Conservation (phyloP, 225 moss, liverwort and hornwort species). For the Ulota crispa region DNA sequence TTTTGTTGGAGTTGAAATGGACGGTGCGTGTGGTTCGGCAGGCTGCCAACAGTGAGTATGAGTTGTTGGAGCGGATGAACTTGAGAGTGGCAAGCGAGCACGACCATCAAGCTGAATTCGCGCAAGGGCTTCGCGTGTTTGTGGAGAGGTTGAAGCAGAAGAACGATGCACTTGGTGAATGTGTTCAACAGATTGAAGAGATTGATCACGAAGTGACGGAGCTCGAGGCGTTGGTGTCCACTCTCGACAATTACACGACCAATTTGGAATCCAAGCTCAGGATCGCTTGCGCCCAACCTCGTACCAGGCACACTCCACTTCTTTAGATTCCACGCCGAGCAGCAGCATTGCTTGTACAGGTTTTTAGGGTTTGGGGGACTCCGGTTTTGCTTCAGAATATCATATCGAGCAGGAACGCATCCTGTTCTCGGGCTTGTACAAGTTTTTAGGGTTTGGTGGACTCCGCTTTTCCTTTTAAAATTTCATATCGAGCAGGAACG, state of each 20-base stretch:
- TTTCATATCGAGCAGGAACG: background rate
- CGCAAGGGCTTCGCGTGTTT: constrained; percentile 69
- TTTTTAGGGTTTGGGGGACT: background rate
- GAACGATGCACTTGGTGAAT: constrained; percentile 58
- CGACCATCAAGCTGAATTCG: constrained; percentile 71
- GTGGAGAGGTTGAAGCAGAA: constrained; percentile 73
- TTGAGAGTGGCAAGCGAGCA: constrained; percentile 79
- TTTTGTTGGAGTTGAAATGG: constrained; percentile 3
- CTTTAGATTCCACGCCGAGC: background rate
- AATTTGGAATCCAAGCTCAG: constrained; percentile 67
- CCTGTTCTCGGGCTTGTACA: constrained; percentile 6
- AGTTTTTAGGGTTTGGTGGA: background rate
- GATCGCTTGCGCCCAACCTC: constrained; percentile 39
- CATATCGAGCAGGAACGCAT: background rate
- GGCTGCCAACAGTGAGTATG: constrained; percentile 70
- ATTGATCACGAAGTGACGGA: constrained; percentile 80
- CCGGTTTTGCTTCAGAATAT: background rate
- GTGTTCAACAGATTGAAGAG: constrained; percentile 60
- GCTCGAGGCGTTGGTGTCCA: constrained; percentile 78
- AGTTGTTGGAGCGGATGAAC: constrained; percentile 83
- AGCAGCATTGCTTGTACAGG: constrained; percentile 12
- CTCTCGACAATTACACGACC: constrained; percentile 70
- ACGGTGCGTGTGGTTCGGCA: constrained; percentile 17
- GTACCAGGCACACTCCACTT: constrained; percentile 10
- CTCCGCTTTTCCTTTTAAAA: background rate